Percentiles rank a stretch among this genome's conserved stretches.
Evolutionary conservation across 2,329 filamentous ascomycete species (phyloP).

Genomic region (Microascus cirrosus): DNA sequence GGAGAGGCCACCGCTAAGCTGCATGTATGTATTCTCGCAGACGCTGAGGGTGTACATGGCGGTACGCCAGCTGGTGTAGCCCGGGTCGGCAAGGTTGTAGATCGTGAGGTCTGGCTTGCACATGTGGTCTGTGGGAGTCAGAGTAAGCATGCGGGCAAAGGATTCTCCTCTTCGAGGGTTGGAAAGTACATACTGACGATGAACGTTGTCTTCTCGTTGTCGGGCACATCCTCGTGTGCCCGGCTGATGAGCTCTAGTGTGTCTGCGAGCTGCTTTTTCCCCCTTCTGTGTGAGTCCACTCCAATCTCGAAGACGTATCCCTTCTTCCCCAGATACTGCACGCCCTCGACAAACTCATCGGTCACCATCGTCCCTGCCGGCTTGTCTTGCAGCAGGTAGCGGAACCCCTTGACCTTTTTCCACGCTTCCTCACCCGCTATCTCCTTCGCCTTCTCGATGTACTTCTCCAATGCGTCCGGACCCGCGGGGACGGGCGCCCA

Average conservation of each 20-base stretch:
- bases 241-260: conserved; percentile 57
- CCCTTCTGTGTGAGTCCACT: conserved; percentile 68
- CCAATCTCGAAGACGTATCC: conserved; percentile 72
- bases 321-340: conserved; percentile 53
- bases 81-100: conserved; percentile 43
- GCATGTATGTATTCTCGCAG: conserved; percentile 65
- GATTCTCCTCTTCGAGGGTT: not conserved
- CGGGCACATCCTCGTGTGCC: conserved; percentile 50
- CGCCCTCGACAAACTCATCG: conserved; percentile 50
- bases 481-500: conserved; percentile 78
- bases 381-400: conserved; percentile 76
- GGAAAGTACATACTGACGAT: conserved; percentile 52
- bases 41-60: conserved; percentile 57
- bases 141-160: not conserved
- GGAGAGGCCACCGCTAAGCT: conserved; percentile 77
- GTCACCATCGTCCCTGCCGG: conserved; percentile 53
- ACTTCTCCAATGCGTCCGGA: conserved; percentile 45
- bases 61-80: conserved; percentile 58
- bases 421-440: conserved; percentile 51
- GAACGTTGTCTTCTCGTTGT: conserved; percentile 50
- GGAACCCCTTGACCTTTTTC: conserved; percentile 62
- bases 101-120: conserved; percentile 74
- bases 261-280: conserved; percentile 63
- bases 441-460: conserved; percentile 50
- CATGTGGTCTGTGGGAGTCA: conserved; percentile 59